Conservation (phyloP, 2,329 filamentous ascomycete genomes). For the Cladosporium colombiae region DNA sequence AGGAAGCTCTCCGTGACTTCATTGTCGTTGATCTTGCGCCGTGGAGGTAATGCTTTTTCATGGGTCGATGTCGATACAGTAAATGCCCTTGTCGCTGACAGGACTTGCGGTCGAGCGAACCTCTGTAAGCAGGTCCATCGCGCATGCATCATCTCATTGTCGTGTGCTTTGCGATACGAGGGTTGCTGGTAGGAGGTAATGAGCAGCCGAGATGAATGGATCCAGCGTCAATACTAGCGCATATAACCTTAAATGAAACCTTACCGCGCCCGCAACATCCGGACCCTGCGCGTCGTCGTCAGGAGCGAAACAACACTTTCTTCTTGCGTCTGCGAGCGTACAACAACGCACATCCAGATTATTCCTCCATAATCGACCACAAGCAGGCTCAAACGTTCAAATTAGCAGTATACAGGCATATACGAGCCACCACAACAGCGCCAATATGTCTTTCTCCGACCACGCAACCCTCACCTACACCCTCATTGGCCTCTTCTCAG, state of each 20-base stretch:
- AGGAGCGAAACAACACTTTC: conserved; percentile 13
- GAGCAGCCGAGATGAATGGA: neutral
- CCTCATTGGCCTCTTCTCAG: conserved; percentile 39
- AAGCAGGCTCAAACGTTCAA: neutral
- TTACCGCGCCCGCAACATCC: conserved; percentile 5
- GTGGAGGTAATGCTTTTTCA: conserved; percentile 70
- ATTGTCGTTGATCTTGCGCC: conserved; percentile 71
- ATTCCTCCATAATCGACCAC: neutral
- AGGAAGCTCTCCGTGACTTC: conserved; percentile 85
- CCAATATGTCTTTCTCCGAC: conserved; percentile 20
- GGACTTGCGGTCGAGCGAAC: neutral
- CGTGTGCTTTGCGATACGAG: neutral
- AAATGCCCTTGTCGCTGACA: neutral
- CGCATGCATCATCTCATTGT: conserved; percentile 16
- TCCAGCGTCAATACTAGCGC: conserved; percentile 3
- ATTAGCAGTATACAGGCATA: neutral
- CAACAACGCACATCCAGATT: neutral
- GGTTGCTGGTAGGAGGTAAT: neutral
- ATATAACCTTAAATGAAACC: conserved; percentile 14
- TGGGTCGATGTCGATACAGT: conserved; percentile 1
- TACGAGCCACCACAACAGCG: neutral
- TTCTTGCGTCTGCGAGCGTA: neutral
- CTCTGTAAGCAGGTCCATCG: neutral
- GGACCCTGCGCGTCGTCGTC: conserved; percentile 2
- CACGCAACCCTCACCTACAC: conserved; percentile 27